Percentiles rank a stretch among this genome's conserved stretches.
These are phyloP conservation scores for Epichloe gansuensis DNA, from an alignment of 2,329 filamentous ascomycete species.

Conservation along the genomic window DNA sequence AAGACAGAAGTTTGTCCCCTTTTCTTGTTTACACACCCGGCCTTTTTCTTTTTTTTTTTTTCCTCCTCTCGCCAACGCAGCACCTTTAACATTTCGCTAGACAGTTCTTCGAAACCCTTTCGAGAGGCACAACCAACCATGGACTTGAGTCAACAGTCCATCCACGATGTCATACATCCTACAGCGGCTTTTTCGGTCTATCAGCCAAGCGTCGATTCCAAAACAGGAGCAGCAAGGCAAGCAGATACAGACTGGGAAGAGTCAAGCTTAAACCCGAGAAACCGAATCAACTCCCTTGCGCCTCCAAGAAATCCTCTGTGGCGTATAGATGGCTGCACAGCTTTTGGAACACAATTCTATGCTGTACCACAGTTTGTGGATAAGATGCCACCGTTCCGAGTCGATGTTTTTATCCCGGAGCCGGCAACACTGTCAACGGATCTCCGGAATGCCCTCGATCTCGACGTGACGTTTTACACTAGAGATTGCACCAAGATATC, in stretches of 20 bases:
- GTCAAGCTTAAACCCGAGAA: constrained; percentile 47
- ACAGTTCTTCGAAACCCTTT: neutral
- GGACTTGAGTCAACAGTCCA: constrained; percentile 40
- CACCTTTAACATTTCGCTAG: neutral
- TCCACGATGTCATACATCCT: constrained; percentile 45
- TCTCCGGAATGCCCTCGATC: constrained; percentile 33
- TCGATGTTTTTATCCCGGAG: constrained; percentile 47
- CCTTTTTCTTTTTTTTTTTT: neutral
- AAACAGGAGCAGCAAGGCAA: constrained; percentile 2
- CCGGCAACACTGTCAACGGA: constrained; percentile 27
- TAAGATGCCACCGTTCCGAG: constrained; percentile 35
- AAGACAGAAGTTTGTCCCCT: neutral
- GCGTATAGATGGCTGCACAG: constrained; percentile 47
- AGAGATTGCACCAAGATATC: constrained; percentile 36
- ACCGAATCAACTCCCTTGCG: constrained; percentile 45
- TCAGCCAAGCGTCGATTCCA: neutral
- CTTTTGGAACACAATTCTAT: constrained; percentile 46
- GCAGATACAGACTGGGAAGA: constrained; percentile 26
- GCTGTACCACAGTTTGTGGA: constrained; percentile 39
- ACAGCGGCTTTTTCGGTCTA: constrained; percentile 36
- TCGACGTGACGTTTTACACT: constrained; percentile 42
- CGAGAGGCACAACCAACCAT: constrained; percentile 22
- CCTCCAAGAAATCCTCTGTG: constrained; percentile 33
- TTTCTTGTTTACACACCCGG: too few relatives aligned
- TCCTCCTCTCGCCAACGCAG: neutral